A percentile compares a stretch with the other conserved stretches of the same genome.
phyloP scores from a whole-genome alignment of 129 eudicot genomes.

The Helianthus tuberosus region DNA sequence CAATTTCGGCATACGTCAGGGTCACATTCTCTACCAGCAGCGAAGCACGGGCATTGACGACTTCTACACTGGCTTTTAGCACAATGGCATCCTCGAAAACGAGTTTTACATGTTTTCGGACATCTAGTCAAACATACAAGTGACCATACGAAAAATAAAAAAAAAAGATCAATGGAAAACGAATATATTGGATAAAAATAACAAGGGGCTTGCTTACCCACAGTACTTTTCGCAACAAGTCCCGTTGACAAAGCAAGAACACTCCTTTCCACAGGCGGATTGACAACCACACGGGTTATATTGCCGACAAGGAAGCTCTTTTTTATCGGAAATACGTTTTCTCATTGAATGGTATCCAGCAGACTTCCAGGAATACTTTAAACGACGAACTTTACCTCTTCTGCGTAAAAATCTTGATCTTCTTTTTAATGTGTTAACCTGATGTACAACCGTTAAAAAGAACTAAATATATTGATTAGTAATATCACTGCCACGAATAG shows the following conservation, averaged over 20 bases:
- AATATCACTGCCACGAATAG: conserved; percentile 11
- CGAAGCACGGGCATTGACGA: conserved; percentile 97
- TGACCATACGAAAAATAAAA: background rate
- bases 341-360: conserved; percentile 78
- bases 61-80: conserved; percentile 96
- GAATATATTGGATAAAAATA: background rate
- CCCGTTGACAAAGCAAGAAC: conserved; percentile 81
- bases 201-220: conserved; percentile 61
- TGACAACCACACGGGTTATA: conserved; percentile 93
- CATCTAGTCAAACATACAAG: conserved; percentile 48
- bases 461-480: conserved; percentile 1
- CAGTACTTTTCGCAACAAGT: conserved; percentile 98
- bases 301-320: conserved; percentile 86
- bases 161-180: background rate
- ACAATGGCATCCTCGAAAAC: conserved; percentile 95
- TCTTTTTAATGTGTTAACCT: conserved; percentile 72
- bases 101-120: conserved; percentile 91
- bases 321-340: conserved; percentile 78
- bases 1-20: conserved; percentile 99
- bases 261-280: conserved; percentile 89
- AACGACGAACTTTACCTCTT: conserved; percentile 90
- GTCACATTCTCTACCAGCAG: conserved; percentile 95
- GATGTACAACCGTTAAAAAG: conserved; percentile 17
- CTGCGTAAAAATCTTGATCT: conserved; percentile 82
- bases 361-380: conserved; percentile 88